Evolutionary conservation across 2,329 filamentous ascomycete genomes (phyloP).

Genomic region (Cladophialophora bantiana): DNA sequence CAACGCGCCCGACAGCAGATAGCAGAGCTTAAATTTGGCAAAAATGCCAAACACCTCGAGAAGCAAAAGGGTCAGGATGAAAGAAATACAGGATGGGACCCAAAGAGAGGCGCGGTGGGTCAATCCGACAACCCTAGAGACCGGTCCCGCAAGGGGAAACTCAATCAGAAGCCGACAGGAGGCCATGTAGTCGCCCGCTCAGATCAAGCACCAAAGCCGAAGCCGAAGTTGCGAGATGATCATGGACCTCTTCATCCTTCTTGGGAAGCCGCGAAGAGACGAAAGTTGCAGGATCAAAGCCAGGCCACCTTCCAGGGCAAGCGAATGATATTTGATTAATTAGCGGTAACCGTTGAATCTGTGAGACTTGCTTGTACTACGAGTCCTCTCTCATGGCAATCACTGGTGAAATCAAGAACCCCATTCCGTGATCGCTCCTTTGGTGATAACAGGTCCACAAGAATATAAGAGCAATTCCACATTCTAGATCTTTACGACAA

Average conservation of each 20-base stretch:
- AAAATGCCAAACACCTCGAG: conserved; percentile 64
- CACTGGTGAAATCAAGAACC: not conserved
- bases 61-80: conserved; percentile 48
- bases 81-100: conserved; percentile 65
- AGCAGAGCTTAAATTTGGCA: conserved; percentile 68
- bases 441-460: too few relatives aligned
- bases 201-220: conserved; percentile 13
- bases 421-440: too few relatives aligned
- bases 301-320: conserved; percentile 62
- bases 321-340: conserved; percentile 63
- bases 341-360: not conserved
- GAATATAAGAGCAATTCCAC: too few relatives aligned
- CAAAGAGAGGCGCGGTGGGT: conserved; percentile 61
- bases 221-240: conserved; percentile 46
- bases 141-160: conserved; percentile 25
- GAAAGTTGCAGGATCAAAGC: conserved; percentile 61
- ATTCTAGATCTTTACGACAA: too few relatives aligned
- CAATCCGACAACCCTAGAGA: not conserved
- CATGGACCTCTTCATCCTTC: conserved; percentile 66
- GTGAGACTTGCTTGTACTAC: not conserved
- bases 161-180: conserved; percentile 37
- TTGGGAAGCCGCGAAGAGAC: conserved; percentile 68
- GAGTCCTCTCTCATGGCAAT: not conserved
- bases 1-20: conserved; percentile 67
- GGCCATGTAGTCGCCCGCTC: conserved; percentile 21